Evolutionary conservation across 2,329 filamentous ascomycete species (phyloP), one percentile per base, ranked within the genome.

Genomic region (Paracamarosporium sp.): DNA sequence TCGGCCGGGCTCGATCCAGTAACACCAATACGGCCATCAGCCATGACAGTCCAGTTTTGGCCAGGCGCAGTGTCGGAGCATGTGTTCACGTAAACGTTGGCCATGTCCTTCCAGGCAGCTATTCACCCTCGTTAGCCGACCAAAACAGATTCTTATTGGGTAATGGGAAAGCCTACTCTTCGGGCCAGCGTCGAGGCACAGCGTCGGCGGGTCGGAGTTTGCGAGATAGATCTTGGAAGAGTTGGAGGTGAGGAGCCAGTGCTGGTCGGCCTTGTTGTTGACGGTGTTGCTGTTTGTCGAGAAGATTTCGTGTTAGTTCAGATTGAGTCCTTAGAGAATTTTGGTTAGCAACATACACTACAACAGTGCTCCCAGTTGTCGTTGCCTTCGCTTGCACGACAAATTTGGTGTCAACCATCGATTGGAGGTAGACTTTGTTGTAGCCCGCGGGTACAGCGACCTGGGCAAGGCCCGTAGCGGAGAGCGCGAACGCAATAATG

Each of bases 91-190:
- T 60, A 68, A 43, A 74, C 64, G 47, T 50, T 62, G 7, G 59
- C 70, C 70, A 73, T 73, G 40, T 74, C 69, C 56, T 70, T 73
- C 70, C 70, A 73, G n/a, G 60, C 65, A 13, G 54, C 65, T 68
- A 41, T 53, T n/a, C 11, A 27, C 2, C 4, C 22, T 15, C 11
- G 28, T 61, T 12, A 30, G 27, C 7, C 5, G 12, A 9, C 7
- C 13, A 33, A 17, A 28, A 4, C 30, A 31, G 31, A 7, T n/a
- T 5, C 20, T 22, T 8, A 20, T 7, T 15, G 30, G 41, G 11
- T 8, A 15, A 35, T 22, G 25, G 33, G 15, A 2, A 38, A 36
- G 45, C 53, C 45, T 51, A 66, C 66, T 67, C 54, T 70, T 67
- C 2, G 67, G 57, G 2, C 70, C 71, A 1, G 64, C 71, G 40